phyloP scores from a whole-genome alignment of 192 early-diverging fungal species.

The Gamsiella multidivaricata region DNA sequence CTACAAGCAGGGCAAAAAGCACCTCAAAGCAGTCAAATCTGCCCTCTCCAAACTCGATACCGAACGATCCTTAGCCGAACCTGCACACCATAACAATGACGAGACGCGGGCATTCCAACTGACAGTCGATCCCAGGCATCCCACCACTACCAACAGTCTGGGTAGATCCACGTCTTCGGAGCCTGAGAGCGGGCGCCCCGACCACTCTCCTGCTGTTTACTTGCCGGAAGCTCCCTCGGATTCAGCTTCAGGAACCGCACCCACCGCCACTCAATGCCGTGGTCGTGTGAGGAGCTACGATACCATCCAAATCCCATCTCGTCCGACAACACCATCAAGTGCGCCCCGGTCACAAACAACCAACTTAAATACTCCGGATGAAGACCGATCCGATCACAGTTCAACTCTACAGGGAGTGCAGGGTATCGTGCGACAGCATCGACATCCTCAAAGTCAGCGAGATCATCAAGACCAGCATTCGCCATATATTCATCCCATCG shows the following conservation, averaged over 20 bases:
- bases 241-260: conserved; percentile 17
- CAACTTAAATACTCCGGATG: neutral
- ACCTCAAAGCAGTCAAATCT: conserved; percentile 60
- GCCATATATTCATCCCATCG: no score
- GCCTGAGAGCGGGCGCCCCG: neutral
- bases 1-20: conserved; percentile 71
- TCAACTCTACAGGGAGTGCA: neutral
- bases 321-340: neutral
- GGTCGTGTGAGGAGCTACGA: conserved; percentile 20
- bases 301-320: conserved; percentile 8
- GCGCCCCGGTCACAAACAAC: neutral
- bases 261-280: conserved; percentile 21
- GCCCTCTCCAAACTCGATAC: neutral
- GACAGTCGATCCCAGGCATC: conserved; percentile 5
- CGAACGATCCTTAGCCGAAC: neutral
- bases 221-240: neutral
- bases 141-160: neutral
- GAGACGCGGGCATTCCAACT: neutral
- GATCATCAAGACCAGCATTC: neutral
- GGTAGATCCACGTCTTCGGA: neutral
- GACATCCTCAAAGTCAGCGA: neutral
- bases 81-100: neutral
- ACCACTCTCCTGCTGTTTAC: neutral
- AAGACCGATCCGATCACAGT: neutral
- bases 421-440: neutral